These are phyloP conservation scores for Heimioporus sp. DNA, from an alignment of 768 basidiomycete genomes.

Conservation along the genomic window DNA sequence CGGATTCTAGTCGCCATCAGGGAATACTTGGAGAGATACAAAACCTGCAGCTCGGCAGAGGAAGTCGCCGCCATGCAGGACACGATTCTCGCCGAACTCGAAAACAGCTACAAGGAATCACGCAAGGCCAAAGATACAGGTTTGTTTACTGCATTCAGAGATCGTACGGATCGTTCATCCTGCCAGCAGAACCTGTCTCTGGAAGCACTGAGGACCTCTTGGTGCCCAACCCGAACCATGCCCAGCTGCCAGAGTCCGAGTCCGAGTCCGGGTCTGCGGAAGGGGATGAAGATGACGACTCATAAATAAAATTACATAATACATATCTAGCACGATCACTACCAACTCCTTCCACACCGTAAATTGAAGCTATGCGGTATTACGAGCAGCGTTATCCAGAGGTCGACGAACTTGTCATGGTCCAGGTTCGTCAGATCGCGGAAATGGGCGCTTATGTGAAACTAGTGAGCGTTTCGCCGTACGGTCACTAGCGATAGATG, in stretches of 20 bases:
- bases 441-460: constrained; percentile 99
- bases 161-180: background rate
- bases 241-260: background rate
- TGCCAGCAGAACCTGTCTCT: constrained; percentile 13
- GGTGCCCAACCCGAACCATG: constrained; percentile 68
- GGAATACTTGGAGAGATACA: constrained; percentile 69
- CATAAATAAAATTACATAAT: constrained; percentile 8
- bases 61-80: constrained; percentile 64
- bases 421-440: constrained; percentile 97
- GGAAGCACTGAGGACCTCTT: constrained; percentile 58
- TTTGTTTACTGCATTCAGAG: constrained; percentile 21
- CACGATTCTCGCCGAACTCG: constrained; percentile 65
- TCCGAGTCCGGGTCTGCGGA: constrained; percentile 11
- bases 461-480: constrained; percentile 56
- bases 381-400: constrained; percentile 93
- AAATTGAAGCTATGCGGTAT: constrained; percentile 64
- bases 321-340: no score
- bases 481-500: background rate
- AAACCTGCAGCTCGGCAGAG: constrained; percentile 60
- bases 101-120: constrained; percentile 57
- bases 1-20: constrained; percentile 1
- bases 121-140: constrained; percentile 46
- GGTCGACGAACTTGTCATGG: constrained; percentile 99
- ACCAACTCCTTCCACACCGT: background rate
- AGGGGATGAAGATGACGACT: constrained; percentile 7